These are phyloP conservation scores for Tilletia walkeri DNA, from an alignment of 1,284 basidiomycete species.

Conservation along the genomic window DNA sequence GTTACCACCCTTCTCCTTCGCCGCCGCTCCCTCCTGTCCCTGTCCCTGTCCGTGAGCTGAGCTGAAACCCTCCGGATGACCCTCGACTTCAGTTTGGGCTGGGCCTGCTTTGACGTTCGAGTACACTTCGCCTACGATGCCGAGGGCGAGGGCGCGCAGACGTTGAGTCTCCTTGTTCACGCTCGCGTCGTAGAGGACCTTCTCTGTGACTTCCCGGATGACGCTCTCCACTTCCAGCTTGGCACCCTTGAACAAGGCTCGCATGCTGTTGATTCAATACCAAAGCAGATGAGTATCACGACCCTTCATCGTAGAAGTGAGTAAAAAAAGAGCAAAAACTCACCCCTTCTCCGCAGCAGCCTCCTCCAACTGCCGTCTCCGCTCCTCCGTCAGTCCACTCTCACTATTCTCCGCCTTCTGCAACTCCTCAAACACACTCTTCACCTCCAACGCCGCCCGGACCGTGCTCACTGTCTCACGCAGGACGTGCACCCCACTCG, in stretches of 20 bases:
- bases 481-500: constrained; percentile 46
- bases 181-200: constrained; percentile 65
- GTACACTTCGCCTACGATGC: constrained; percentile 42
- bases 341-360: constrained; percentile 82
- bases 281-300: neutral
- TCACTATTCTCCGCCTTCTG: constrained; percentile 63
- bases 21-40: too few relatives aligned
- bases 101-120: constrained; percentile 24
- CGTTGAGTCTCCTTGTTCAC: constrained; percentile 51
- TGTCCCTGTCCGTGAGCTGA: too few relatives aligned
- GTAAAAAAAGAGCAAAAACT: neutral
- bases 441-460: constrained; percentile 62
- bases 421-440: constrained; percentile 91
- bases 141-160: constrained; percentile 48
- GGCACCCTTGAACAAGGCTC: constrained; percentile 64
- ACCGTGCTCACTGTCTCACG: constrained; percentile 52
- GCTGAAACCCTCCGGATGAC: neutral
- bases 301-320: neutral
- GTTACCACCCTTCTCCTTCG: neutral
- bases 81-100: neutral
- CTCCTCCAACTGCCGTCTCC: constrained; percentile 86
- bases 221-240: constrained; percentile 94
- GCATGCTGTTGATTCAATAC: constrained; percentile 30
- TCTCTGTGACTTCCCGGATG: constrained; percentile 87
- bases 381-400: constrained; percentile 80